phyloP scores from a whole-genome alignment of 768 basidiomycete species.

The Tylopilus rubrobrunneus region DNA sequence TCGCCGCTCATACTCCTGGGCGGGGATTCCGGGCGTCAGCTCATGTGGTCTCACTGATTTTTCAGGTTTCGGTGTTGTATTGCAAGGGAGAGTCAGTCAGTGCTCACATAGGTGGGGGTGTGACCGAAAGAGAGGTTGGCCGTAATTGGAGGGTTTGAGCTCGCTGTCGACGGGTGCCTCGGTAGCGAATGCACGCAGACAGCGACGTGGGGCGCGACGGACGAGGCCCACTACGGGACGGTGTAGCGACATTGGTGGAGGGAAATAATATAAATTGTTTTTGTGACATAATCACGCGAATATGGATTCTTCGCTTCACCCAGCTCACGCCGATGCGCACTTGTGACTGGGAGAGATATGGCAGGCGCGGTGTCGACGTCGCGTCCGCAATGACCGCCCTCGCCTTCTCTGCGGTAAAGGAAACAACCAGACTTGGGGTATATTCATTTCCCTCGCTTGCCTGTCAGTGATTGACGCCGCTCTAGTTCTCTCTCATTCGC shows the following conservation, averaged over 20 bases:
- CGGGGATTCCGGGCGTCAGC: conserved; percentile 78
- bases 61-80: neutral
- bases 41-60: conserved; percentile 55
- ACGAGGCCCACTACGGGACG: neutral
- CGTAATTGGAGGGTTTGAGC: conserved; percentile 69
- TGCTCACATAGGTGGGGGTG: conserved; percentile 77
- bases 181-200: conserved; percentile 32
- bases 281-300: conserved; percentile 17
- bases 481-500: conserved; percentile 66
- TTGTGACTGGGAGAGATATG: conserved; percentile 37
- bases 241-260: conserved; percentile 20
- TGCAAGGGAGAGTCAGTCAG: neutral
- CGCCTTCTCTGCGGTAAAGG: conserved; percentile 65
- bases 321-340: conserved; percentile 19
- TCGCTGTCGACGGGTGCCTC: conserved; percentile 22
- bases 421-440: conserved; percentile 67
- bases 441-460: neutral
- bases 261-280: conserved; percentile 1
- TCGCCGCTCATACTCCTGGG: conserved; percentile 72
- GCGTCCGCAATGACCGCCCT: conserved; percentile 61
- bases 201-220: neutral
- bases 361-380: conserved; percentile 60
- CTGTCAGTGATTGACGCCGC: neutral
- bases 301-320: neutral
- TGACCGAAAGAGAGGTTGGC: conserved; percentile 73